These are phyloP conservation scores for Eremothecium gossypii DNA, from an alignment of 1,139 yeast genomes.

Conservation along the genomic window DNA sequence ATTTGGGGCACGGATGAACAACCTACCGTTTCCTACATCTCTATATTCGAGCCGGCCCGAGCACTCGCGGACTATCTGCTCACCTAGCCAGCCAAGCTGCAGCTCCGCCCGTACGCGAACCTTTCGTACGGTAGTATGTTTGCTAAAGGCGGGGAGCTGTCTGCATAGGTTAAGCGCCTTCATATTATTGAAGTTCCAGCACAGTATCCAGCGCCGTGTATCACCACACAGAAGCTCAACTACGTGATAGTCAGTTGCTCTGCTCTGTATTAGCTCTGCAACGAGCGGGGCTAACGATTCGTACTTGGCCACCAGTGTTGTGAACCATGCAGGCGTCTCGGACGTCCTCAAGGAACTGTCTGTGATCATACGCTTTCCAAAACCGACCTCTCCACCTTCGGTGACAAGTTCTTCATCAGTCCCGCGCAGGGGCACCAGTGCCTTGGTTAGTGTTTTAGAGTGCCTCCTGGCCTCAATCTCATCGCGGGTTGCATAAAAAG, in stretches of 20 bases:
- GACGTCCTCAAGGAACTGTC: constrained; percentile 14
- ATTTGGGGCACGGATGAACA: not conserved
- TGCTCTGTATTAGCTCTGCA: constrained; percentile 6
- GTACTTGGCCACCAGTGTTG: constrained; percentile 25
- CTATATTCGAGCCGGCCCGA: no score
- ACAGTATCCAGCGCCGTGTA: constrained; percentile 32
- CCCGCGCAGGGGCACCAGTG: constrained; percentile 12
- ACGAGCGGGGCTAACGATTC: constrained; percentile 14
- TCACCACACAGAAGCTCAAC: constrained; percentile 20
- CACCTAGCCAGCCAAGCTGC: no score
- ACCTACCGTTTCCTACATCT: not conserved
- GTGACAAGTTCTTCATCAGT: constrained; percentile 21
- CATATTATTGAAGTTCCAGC: constrained; percentile 26
- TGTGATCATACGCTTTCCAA: constrained; percentile 19
- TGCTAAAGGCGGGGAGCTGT: constrained; percentile 2
- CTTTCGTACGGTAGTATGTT: not conserved
- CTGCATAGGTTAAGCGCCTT: not conserved
- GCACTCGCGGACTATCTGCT: no score
- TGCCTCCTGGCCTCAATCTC: constrained; percentile 14
- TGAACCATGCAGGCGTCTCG: constrained; percentile 19
- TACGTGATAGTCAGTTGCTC: constrained; percentile 17
- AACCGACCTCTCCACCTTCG: constrained; percentile 26
- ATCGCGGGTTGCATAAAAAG: constrained; percentile 22
- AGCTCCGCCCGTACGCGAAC: no score
- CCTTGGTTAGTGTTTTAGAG: constrained; percentile 5